phyloP scores from a whole-genome alignment of 371 early-diverging fungal genomes.

The Cladochytrium tenue region DNA sequence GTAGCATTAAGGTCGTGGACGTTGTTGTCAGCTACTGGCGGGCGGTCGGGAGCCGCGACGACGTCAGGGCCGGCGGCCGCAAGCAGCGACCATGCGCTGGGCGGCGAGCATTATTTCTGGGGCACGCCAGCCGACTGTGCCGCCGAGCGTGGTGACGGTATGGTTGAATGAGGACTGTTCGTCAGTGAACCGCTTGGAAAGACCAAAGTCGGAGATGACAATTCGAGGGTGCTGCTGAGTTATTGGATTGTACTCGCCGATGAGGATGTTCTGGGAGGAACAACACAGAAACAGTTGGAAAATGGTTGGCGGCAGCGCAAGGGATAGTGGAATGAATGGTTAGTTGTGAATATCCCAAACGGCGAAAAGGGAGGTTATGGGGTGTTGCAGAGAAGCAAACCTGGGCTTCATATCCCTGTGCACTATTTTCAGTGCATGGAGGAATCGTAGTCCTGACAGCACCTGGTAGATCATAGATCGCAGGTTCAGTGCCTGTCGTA shows the following conservation, averaged over 20 bases:
- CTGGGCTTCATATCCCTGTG: conserved; percentile 93
- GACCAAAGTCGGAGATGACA: conserved; percentile 96
- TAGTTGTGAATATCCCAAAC: too few species aligned
- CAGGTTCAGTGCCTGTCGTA: conserved; percentile 40
- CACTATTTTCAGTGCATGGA: conserved; percentile 91
- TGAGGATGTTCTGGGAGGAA: conserved; percentile 88
- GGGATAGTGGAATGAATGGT: too few species aligned
- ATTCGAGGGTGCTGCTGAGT: conserved; percentile 58
- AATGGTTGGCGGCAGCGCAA: too few species aligned
- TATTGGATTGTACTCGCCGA: conserved; percentile 47
- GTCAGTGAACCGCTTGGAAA: conserved; percentile 90
- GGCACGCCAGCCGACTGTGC: conserved; percentile 96
- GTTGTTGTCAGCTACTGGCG: too few species aligned
- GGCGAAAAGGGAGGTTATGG: too few species aligned
- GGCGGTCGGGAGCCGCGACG: too few species aligned
- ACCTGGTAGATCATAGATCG: conserved; percentile 72
- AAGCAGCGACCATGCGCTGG: neutral
- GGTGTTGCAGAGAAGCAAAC: too few species aligned
- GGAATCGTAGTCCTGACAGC: conserved; percentile 78
- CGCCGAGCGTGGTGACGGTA: conserved; percentile 63
- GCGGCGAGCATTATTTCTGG: conserved; percentile 70
- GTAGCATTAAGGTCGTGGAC: neutral
- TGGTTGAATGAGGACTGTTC: conserved; percentile 93
- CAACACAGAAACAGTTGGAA: too few species aligned
- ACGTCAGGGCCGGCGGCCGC: too few species aligned